A percentile compares a stretch with the other conserved stretches of the same genome.
Conservation (phyloP, 306 rosid species). For the Hippophae gyantsensis region DNA sequence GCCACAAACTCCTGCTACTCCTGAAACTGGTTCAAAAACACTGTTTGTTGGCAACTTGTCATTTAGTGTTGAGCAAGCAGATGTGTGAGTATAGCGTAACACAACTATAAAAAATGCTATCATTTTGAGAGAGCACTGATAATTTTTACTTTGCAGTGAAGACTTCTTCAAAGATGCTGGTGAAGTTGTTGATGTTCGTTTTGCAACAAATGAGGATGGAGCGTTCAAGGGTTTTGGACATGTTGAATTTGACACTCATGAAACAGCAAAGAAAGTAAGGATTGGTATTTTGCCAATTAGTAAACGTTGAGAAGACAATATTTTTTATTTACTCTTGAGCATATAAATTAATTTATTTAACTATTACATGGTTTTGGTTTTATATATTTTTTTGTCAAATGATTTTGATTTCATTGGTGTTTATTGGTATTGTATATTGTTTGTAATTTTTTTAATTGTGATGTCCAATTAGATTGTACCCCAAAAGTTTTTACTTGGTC, state of each 20-base stretch:
- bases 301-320: no score
- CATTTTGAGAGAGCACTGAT: neutral
- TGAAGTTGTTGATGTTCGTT: constrained; percentile 60
- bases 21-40: constrained; percentile 39
- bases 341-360: no score
- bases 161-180: constrained; percentile 62
- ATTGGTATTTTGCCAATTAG: no score
- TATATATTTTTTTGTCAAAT: no score
- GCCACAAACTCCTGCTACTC: constrained; percentile 63
- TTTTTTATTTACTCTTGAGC: no score
- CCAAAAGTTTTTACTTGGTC: no score
- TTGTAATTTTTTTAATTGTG: no score
- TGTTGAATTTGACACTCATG: constrained; percentile 62
- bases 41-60: constrained; percentile 68
- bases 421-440: no score
- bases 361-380: no score
- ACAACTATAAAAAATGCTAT: no score
- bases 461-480: no score
- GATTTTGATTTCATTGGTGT: no score
- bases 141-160: constrained; percentile 32
- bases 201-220: constrained; percentile 35
- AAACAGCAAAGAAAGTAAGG: constrained; percentile 47
- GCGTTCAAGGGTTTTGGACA: constrained; percentile 73
- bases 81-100: constrained; percentile 43
- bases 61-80: constrained; percentile 32